A percentile compares a stretch with the other conserved stretches of the same genome.
These are phyloP conservation scores for Apiotrichum gracile DNA, from an alignment of 1,284 basidiomycete genomes.

Conservation along the genomic window DNA sequence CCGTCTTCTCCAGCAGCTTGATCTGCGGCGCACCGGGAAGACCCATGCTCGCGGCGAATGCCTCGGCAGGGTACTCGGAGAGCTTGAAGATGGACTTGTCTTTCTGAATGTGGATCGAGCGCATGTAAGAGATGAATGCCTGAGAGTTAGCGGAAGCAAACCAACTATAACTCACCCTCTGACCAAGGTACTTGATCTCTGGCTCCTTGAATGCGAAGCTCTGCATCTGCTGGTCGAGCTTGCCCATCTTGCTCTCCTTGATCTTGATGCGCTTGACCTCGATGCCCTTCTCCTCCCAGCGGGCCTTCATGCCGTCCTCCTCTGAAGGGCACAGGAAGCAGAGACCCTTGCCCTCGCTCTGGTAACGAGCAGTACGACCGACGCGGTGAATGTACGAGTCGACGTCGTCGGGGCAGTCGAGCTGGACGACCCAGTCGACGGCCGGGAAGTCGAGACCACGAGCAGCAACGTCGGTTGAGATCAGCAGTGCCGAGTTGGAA, in stretches of 20 bases:
- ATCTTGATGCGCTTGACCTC: conserved; percentile 81
- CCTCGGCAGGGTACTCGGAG: conserved; percentile 70
- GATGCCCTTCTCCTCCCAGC: conserved; percentile 68
- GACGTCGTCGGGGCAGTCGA: conserved; percentile 97
- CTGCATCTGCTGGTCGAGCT: conserved; percentile 82
- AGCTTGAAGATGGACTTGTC: conserved; percentile 91
- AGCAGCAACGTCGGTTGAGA: conserved; percentile 97
- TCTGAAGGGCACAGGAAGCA: conserved; percentile 83
- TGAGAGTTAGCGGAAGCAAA: conserved; percentile 38
- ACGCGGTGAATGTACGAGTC: conserved; percentile 98
- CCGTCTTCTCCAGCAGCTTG: conserved; percentile 58
- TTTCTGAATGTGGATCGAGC: conserved; percentile 87
- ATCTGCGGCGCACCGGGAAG: conserved; percentile 93
- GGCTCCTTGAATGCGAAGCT: conserved; percentile 91
- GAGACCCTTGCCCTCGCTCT: conserved; percentile 80
- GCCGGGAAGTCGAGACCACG: conserved; percentile 95
- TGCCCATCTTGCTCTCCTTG: conserved; percentile 75
- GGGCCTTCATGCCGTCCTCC: conserved; percentile 76
- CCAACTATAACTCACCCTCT: conserved; percentile 59
- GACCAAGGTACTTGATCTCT: conserved; percentile 94
- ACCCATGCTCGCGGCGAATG: conserved; percentile 83
- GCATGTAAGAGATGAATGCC: conserved; percentile 95
- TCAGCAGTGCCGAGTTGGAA: conserved; percentile 71
- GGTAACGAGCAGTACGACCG: conserved; percentile 89
- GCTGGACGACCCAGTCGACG: conserved; percentile 95